Percentiles rank a stretch among this genome's conserved stretches.
Evolutionary conservation across 768 basidiomycete genomes (phyloP).

Genomic region (Suillus weaverae): DNA sequence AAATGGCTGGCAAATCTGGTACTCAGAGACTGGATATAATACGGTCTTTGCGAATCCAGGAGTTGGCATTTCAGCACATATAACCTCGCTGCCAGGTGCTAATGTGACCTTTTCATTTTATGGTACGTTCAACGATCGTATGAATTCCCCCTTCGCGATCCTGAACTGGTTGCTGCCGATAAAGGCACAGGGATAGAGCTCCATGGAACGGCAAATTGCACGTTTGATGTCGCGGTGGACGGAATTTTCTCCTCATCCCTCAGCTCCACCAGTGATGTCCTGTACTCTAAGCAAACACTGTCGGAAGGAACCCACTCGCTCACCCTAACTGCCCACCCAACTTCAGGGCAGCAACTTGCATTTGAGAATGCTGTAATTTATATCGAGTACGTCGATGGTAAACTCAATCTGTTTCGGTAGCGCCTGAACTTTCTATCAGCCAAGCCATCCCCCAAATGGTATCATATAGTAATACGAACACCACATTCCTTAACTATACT

Average conservation of each 20-base stretch:
- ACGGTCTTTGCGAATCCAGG: slow-evolving; percentile 1
- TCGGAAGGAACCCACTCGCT: slow-evolving; percentile 10
- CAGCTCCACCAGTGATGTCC: slow-evolving; percentile 2
- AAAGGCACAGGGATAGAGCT: slow-evolving; percentile 13
- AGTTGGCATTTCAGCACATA: slow-evolving; percentile 6
- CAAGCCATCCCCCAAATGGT: not conserved
- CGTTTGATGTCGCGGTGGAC: slow-evolving; percentile 14
- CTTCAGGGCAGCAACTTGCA: slow-evolving; percentile 11
- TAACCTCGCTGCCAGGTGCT: slow-evolving; percentile 24
- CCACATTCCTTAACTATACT: slow-evolving; percentile 16
- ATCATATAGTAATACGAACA: slow-evolving; percentile 12
- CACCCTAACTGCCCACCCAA: slow-evolving; percentile 12
- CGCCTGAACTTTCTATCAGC: slow-evolving; percentile 3
- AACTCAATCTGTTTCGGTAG: not conserved
- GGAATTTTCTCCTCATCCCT: not conserved
- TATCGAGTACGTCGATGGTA: not conserved
- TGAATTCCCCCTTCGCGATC: not conserved
- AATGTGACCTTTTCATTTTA: slow-evolving; percentile 28
- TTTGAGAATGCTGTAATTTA: slow-evolving; percentile 11
- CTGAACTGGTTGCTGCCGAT: not conserved
- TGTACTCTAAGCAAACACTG: slow-evolving; percentile 7
- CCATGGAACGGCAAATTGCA: slow-evolving; percentile 14
- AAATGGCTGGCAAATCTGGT: slow-evolving; percentile 19
- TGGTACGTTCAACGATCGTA: slow-evolving; percentile 14
- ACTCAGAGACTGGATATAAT: slow-evolving; percentile 14